phyloP scores from a whole-genome alignment of 1,139 yeast genomes.

The Yamadazyma mexicana region DNA sequence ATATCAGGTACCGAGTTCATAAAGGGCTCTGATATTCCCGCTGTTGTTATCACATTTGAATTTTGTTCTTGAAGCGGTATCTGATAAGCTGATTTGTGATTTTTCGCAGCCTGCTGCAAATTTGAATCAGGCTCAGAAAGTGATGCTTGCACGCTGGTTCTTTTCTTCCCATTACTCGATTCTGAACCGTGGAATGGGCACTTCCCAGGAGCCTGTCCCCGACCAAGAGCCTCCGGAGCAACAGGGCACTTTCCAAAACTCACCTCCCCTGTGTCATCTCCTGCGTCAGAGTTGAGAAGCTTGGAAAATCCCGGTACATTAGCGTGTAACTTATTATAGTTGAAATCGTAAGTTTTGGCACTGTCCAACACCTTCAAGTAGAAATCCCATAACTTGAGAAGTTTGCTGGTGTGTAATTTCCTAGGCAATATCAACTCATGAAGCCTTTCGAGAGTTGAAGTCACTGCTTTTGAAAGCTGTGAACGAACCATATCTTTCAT shows the following conservation, averaged over 20 bases:
- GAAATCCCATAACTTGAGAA: constrained; percentile 42
- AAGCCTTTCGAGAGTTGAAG: constrained; percentile 17
- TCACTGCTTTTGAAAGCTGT: constrained; percentile 20
- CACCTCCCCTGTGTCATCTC: not conserved
- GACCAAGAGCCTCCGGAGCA: constrained; percentile 10
- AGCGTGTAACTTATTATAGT: constrained; percentile 38
- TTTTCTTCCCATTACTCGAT: constrained; percentile 2
- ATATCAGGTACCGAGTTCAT: too few relatives aligned
- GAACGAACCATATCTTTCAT: constrained; percentile 17
- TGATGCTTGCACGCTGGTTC: not conserved
- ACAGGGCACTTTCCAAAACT: constrained; percentile 21
- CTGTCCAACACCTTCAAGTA: constrained; percentile 38
- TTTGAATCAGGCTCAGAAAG: not conserved
- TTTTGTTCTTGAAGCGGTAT: not conserved
- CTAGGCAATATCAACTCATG: constrained; percentile 18
- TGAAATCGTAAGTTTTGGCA: constrained; percentile 29
- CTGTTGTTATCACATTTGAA: too few relatives aligned
- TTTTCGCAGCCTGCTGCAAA: constrained; percentile 5
- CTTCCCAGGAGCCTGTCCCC: not conserved
- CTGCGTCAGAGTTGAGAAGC: constrained; percentile 7
- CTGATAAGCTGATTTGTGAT: constrained; percentile 1
- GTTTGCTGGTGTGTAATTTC: constrained; percentile 25
- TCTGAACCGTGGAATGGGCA: constrained; percentile 21
- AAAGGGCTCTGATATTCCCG: too few relatives aligned
- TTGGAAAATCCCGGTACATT: constrained; percentile 30